Evolutionary conservation across 768 basidiomycete genomes (phyloP).

Genomic region (Lactifluus rugatus): DNA sequence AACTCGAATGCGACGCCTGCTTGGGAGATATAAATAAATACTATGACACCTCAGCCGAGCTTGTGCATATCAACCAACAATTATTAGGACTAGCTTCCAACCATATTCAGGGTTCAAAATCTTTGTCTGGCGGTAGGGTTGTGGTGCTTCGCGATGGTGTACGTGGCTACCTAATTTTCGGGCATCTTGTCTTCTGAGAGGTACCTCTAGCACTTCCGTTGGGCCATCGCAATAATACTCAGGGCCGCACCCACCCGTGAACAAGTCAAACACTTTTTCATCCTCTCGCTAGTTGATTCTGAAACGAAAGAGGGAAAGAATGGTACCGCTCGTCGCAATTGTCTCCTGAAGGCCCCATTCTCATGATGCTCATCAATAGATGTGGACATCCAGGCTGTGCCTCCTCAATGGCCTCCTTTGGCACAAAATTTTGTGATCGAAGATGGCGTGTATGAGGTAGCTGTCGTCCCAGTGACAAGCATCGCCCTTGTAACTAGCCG

Average conservation of each 20-base stretch:
- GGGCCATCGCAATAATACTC: constrained; percentile 61
- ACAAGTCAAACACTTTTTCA: constrained; percentile 49
- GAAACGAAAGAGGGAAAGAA: constrained; percentile 45
- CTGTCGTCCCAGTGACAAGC: constrained; percentile 55
- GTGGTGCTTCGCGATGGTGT: constrained; percentile 79
- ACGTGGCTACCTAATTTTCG: constrained; percentile 24
- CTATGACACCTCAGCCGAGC: constrained; percentile 61
- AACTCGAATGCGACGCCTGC: constrained; percentile 62
- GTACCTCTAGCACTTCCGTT: constrained; percentile 58
- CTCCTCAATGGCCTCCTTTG: constrained; percentile 72
- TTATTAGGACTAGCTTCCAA: constrained; percentile 50
- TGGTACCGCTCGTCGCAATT: constrained; percentile 33
- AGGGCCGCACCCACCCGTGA: constrained; percentile 45
- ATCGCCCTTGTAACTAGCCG: constrained; percentile 66
- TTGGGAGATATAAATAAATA: constrained; percentile 59
- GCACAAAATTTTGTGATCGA: constrained; percentile 39
- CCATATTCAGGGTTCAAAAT: constrained; percentile 57
- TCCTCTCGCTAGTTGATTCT: constrained; percentile 61
- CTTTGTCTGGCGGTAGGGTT: constrained; percentile 64
- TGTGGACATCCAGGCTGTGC: constrained; percentile 41
- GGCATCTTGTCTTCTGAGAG: not conserved
- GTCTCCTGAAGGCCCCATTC: not conserved
- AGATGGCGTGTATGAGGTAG: constrained; percentile 56
- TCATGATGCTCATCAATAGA: constrained; percentile 33
- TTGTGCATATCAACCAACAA: constrained; percentile 52